Evolutionary conservation across 345 rosid genomes (phyloP).

Genomic region (Eucalyptus marginata): DNA sequence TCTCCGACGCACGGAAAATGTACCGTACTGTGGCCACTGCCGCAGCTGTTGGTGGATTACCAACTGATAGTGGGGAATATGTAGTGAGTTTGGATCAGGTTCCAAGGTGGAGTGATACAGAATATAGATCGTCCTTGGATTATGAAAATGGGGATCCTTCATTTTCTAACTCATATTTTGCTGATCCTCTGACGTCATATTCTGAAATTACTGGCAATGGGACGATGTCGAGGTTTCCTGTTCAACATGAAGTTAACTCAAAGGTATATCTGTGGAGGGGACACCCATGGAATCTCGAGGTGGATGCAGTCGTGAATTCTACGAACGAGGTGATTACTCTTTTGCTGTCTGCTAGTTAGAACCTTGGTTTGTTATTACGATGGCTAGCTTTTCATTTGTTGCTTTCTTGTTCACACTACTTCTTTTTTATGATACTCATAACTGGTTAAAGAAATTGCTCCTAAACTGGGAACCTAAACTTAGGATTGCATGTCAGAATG

Average conservation of each 20-base stretch:
- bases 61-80: constrained; percentile 52
- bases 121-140: constrained; percentile 45
- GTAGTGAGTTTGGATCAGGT: constrained; percentile 90
- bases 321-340: constrained; percentile 62
- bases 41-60: constrained; percentile 40
- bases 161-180: constrained; percentile 54
- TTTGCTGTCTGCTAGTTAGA: background rate
- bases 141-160: constrained; percentile 55
- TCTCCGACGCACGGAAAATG: constrained; percentile 26
- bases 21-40: constrained; percentile 59
- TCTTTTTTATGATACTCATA: background rate
- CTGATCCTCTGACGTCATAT: constrained; percentile 65
- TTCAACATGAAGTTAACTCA: constrained; percentile 74
- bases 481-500: background rate
- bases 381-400: background rate
- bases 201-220: constrained; percentile 50
- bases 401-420: background rate
- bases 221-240: constrained; percentile 73
- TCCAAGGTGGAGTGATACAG: constrained; percentile 92
- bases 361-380: background rate
- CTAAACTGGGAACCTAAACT: background rate
- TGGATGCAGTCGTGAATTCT: constrained; percentile 96
- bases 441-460: background rate
- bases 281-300: constrained; percentile 99
- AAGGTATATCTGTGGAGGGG: constrained; percentile 95